Percentiles rank a stretch among this genome's conserved stretches.
phyloP scores from a whole-genome alignment of 1,139 yeast species.

The Yamadazyma pseudoaaseri region DNA sequence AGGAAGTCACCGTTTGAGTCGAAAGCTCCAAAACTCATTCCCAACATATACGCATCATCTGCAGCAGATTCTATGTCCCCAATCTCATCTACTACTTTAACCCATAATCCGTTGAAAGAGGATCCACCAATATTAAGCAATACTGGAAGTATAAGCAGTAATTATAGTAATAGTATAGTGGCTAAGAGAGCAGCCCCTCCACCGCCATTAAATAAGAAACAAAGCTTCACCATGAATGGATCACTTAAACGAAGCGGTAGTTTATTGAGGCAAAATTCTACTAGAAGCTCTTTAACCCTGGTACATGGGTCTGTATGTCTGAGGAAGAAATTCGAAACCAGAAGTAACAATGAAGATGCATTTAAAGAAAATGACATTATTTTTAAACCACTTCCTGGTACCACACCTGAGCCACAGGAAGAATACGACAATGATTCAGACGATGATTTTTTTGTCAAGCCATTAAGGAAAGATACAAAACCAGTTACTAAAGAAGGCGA shows the following conservation, averaged over 20 bases:
- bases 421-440: conserved; percentile 41
- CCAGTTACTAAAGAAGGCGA: neutral
- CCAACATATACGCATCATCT: conserved; percentile 44
- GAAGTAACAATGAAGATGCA: conserved; percentile 34
- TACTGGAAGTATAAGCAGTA: neutral
- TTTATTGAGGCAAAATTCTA: conserved; percentile 9
- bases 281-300: conserved; percentile 10
- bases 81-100: conserved; percentile 37
- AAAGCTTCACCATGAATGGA: conserved; percentile 10
- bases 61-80: conserved; percentile 38
- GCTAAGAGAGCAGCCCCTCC: conserved; percentile 79
- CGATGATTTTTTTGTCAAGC: conserved; percentile 65
- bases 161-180: conserved; percentile 31
- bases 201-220: conserved; percentile 42
- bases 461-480: conserved; percentile 19
- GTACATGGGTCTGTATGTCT: conserved; percentile 11
- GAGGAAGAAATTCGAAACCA: conserved; percentile 19
- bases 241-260: conserved; percentile 12
- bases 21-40: conserved; percentile 42
- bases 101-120: conserved; percentile 29
- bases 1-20: conserved; percentile 70
- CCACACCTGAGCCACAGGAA: neutral
- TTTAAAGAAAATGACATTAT: conserved; percentile 65
- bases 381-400: conserved; percentile 71
- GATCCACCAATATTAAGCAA: conserved; percentile 11